phyloP scores from a whole-genome alignment of 139 green algal genomes.

The Nannochloris sp. region DNA sequence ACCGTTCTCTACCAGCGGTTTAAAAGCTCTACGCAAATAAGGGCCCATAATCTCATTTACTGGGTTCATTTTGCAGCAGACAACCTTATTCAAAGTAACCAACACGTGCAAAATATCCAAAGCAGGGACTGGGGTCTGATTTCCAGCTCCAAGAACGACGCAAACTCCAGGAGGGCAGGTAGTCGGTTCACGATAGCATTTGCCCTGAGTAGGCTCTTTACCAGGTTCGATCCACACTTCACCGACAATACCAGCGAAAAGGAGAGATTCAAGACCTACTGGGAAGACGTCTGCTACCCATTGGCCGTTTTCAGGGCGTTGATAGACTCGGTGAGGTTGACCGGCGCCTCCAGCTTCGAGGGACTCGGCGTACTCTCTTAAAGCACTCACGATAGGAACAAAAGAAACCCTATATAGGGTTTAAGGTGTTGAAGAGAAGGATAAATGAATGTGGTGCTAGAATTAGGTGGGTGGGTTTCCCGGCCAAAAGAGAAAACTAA shows the following conservation, averaged over 20 bases:
- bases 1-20: conserved; percentile 52
- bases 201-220: conserved; percentile 41
- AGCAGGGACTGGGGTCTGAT: conserved; percentile 42
- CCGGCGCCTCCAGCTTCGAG: conserved; percentile 32
- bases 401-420: conserved; percentile 28
- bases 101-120: conserved; percentile 63
- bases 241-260: conserved; percentile 43
- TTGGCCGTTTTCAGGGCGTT: conserved; percentile 26
- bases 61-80: conserved; percentile 68
- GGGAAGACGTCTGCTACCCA: conserved; percentile 47
- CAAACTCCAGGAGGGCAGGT: conserved; percentile 19
- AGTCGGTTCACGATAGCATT: background rate
- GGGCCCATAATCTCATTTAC: conserved; percentile 66
- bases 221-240: conserved; percentile 72
- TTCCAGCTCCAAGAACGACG: conserved; percentile 68
- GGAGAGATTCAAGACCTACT: conserved; percentile 31
- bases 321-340: conserved; percentile 2
- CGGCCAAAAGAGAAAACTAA: too few species aligned
- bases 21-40: conserved; percentile 40
- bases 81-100: conserved; percentile 3
- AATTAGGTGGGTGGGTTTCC: too few species aligned
- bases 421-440: too few species aligned
- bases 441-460: background rate
- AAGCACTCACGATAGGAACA: conserved; percentile 32
- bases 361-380: conserved; percentile 43